Evolutionary conservation across 2,329 filamentous ascomycete genomes (phyloP), one percentile per base, ranked within the genome.

Genomic region (Colletotrichum australisinense): DNA sequence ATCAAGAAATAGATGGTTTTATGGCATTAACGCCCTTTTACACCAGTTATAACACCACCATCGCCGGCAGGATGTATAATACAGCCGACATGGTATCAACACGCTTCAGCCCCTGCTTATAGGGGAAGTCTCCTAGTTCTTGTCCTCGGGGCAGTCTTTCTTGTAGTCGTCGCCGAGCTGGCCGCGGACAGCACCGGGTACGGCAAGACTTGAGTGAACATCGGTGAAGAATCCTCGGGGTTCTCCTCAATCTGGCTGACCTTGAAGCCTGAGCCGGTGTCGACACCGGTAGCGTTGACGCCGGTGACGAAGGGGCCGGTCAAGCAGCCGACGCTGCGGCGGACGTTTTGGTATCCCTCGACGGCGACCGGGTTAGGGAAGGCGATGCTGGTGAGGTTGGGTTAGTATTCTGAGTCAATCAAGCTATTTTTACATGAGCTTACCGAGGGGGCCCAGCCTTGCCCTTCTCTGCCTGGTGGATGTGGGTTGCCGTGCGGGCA

Each of bases 401-500:
- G 28, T 68, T 11, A 38, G 26, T 26, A 9, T n/a, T 4, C 12
- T 2, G 1, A 2, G 5, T 42, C 35, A 2, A 12, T 14, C 26
- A 16, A 57, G 14, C 5, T 1, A 7, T 4, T 5, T 42, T 3
- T 3, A 19, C 32, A 3, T 7, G 14, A 19, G 62, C 79, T 69
- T 79, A 81, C 76, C 88, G 83, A 67, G 88, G 88, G 49, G 88
- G 87, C 7, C 88, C 88, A 24, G 84, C 76, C 63, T 79, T 80
- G 74, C 87, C 87, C 69, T 79, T 81, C 26, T 76, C 78, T 7
- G 80, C 87, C 78, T 89, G 81, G 79, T 90, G 88, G 75, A 90
- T 87, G 79, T 90, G 88, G 1, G 88, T 90, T 22, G 88, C 86
- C 7, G 87, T 88, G 32, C 79, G 76, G 56, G 88, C 88, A 0